phyloP scores from a whole-genome alignment of 2,329 filamentous ascomycete genomes.

The Cladophialophora bantiana region DNA sequence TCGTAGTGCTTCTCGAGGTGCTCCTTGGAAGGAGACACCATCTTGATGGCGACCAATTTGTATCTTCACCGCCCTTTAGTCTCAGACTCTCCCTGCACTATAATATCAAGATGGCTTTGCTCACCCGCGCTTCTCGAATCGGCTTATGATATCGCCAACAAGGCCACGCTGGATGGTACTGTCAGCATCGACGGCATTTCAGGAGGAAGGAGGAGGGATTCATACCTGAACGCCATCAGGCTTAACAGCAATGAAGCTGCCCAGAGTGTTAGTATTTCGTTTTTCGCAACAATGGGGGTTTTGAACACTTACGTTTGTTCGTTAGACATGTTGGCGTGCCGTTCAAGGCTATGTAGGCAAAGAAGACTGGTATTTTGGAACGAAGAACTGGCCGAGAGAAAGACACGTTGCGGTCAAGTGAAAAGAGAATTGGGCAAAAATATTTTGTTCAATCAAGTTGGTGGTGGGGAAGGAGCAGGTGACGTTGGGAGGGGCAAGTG shows the following conservation, averaged over 20 bases:
- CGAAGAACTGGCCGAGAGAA: slow-evolving; percentile 9
- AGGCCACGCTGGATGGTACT: slow-evolving; percentile 79
- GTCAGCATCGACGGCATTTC: slow-evolving; percentile 11
- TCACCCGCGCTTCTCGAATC: slow-evolving; percentile 90
- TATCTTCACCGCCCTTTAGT: slow-evolving; percentile 64
- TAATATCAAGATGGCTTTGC: slow-evolving; percentile 18
- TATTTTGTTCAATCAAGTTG: slow-evolving; percentile 26
- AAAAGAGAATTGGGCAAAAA: slow-evolving; percentile 31
- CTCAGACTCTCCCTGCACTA: slow-evolving; percentile 2
- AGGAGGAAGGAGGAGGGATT: slow-evolving; percentile 33
- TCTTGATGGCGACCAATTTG: slow-evolving; percentile 99
- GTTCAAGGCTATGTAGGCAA: slow-evolving; percentile 21
- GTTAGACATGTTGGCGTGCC: slow-evolving; percentile 67
- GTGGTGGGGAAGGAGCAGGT: slow-evolving; percentile 20
- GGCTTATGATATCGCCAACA: slow-evolving; percentile 94
- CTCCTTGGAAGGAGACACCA: slow-evolving; percentile 83
- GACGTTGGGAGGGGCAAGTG: slow-evolving; percentile 13
- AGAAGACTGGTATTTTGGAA: slow-evolving; percentile 39
- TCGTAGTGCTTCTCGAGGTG: slow-evolving; percentile 98
- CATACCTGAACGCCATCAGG: slow-evolving; percentile 97
- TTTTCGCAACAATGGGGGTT: not conserved
- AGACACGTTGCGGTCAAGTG: slow-evolving; percentile 41
- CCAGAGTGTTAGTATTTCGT: slow-evolving; percentile 17
- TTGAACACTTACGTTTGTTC: slow-evolving; percentile 80
- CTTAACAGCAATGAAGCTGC: slow-evolving; percentile 99